These are phyloP conservation scores for Mortierella alpina DNA, from an alignment of 192 early-diverging fungal genomes.

Conservation along the genomic window DNA sequence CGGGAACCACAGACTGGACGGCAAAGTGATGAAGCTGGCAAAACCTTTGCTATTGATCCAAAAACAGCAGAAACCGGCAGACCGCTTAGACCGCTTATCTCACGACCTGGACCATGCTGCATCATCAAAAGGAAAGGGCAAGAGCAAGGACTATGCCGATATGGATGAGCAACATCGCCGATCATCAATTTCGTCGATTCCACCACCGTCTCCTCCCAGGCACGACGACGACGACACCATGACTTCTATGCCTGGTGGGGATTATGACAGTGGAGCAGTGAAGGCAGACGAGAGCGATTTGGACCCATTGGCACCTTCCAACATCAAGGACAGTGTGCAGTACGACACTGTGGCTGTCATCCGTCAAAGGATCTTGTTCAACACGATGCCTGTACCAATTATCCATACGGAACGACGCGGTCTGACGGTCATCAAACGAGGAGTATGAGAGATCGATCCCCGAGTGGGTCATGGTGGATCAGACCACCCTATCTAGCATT, in stretches of 20 bases:
- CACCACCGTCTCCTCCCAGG: neutral
- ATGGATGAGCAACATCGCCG: neutral
- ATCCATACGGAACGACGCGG: constrained; percentile 48
- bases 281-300: neutral
- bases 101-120: neutral
- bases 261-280: neutral
- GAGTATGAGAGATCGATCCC: constrained; percentile 9
- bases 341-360: constrained; percentile 46
- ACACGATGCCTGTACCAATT: constrained; percentile 45
- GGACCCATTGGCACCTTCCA: constrained; percentile 23
- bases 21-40: constrained; percentile 34
- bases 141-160: neutral
- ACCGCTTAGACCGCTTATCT: neutral
- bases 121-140: constrained; percentile 1
- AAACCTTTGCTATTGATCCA: constrained; percentile 43
- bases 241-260: constrained; percentile 6
- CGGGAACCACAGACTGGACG: constrained; percentile 45
- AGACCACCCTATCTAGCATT: too few species aligned
- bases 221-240: constrained; percentile 48
- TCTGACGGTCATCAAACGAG: constrained; percentile 42
- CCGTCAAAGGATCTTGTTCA: constrained; percentile 49
- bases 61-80: constrained; percentile 18
- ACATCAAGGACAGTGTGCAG: constrained; percentile 11
- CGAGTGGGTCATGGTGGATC: too few species aligned
- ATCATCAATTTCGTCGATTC: neutral